A percentile compares a stretch with the other conserved stretches of the same genome.
Conservation (phyloP, 2,329 filamentous ascomycete species). For the Fusarium xylarioides region DNA sequence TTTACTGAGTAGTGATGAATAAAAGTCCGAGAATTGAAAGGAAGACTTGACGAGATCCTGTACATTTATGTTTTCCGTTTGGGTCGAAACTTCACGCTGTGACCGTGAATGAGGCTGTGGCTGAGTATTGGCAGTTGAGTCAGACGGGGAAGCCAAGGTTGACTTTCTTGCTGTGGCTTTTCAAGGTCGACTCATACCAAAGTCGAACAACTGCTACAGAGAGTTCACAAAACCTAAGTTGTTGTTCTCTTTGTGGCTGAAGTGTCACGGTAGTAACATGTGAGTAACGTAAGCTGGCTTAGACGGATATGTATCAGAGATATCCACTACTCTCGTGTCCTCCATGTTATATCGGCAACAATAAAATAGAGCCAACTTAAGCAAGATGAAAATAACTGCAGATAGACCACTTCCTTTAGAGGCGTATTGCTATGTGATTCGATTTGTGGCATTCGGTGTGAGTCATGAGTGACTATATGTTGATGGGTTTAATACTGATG, state of each 20-base stretch:
- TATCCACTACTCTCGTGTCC: not conserved
- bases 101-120: constrained; percentile 6
- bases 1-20: not conserved
- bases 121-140: constrained; percentile 39
- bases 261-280: not conserved
- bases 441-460: not conserved
- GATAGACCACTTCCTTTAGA: not conserved
- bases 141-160: constrained; percentile 9
- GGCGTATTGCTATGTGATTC: not conserved
- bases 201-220: no score
- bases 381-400: not conserved
- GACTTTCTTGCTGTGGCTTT: not conserved
- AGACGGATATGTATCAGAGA: not conserved
- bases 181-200: not conserved
- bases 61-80: not conserved
- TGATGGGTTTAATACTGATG: not conserved
- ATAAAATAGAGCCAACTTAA: not conserved
- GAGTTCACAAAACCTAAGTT: not conserved
- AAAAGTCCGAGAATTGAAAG: not conserved
- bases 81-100: not conserved
- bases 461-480: not conserved
- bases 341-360: not conserved
- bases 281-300: not conserved
- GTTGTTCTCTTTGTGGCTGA: not conserved
- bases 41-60: not conserved